Evolutionary conservation across 1,139 yeast genomes (phyloP).

Genomic region (Yamadazyma atlantica): DNA sequence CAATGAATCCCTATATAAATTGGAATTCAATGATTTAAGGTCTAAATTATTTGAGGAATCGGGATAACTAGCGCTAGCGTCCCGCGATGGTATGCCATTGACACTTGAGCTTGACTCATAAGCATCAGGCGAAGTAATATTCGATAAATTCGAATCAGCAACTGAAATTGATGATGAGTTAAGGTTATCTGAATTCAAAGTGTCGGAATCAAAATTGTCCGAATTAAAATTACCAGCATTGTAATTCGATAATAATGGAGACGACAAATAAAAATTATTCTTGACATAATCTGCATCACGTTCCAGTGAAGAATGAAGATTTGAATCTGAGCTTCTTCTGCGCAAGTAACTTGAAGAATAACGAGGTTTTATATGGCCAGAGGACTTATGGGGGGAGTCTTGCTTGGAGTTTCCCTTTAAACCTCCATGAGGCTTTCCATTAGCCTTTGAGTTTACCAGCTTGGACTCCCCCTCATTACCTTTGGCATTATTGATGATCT

Average conservation of each 20-base stretch:
- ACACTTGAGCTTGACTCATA: slow-evolving; percentile 1
- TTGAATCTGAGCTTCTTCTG: slow-evolving; percentile 35
- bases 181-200: slow-evolving; percentile 5
- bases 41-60: slow-evolving; percentile 8
- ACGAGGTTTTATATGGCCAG: slow-evolving; percentile 25
- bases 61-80: slow-evolving; percentile 7
- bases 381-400: neutral
- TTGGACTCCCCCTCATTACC: too few species aligned
- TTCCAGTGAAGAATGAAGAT: slow-evolving; percentile 17
- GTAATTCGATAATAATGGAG: slow-evolving; percentile 35
- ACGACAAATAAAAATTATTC: slow-evolving; percentile 38
- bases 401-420: too few species aligned
- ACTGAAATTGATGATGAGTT: slow-evolving; percentile 1
- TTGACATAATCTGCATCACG: slow-evolving; percentile 33
- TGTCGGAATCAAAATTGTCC: slow-evolving; percentile 5
- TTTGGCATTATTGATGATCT: slow-evolving; percentile 1
- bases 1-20: slow-evolving; percentile 19
- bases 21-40: slow-evolving; percentile 10
- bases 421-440: too few species aligned
- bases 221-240: slow-evolving; percentile 8
- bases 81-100: slow-evolving; percentile 4
- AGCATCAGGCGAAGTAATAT: slow-evolving; percentile 9
- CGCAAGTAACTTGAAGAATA: slow-evolving; percentile 41
- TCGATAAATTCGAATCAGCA: neutral
- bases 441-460: too few species aligned